Conservation (phyloP, 129 eudicot species). For the Smallanthus sonchifolius region DNA sequence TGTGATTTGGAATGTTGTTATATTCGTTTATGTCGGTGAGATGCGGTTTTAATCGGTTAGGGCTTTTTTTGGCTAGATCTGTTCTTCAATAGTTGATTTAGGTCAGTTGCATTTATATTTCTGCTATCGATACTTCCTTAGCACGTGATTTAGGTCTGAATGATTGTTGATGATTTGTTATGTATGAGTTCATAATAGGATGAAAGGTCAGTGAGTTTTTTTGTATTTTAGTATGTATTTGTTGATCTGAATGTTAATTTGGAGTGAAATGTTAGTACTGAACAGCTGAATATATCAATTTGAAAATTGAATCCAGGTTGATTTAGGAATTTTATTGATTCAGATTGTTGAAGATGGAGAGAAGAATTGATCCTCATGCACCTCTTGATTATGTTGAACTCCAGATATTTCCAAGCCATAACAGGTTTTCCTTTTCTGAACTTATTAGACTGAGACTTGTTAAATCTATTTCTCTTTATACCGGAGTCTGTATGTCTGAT, state of each 20-base stretch:
- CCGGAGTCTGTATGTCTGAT: background rate
- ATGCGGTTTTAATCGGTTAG: background rate
- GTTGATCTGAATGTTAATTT: constrained; percentile 15
- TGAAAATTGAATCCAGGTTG: background rate
- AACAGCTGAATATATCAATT: constrained; percentile 4
- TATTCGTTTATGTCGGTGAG: constrained; percentile 15
- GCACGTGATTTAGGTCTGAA: background rate
- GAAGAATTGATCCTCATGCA: constrained; percentile 59
- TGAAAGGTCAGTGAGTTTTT: constrained; percentile 1
- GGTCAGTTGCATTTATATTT: background rate
- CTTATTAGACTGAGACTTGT: background rate
- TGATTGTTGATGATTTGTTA: background rate
- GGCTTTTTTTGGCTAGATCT: constrained; percentile 41
- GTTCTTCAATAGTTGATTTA: constrained; percentile 10
- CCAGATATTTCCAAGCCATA: constrained; percentile 62
- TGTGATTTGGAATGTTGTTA: background rate
- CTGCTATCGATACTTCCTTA: background rate
- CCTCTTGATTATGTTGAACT: constrained; percentile 68
- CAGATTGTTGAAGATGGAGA: constrained; percentile 57
- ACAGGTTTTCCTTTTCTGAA: constrained; percentile 47
- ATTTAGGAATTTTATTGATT: constrained; percentile 1
- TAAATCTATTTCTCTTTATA: background rate
- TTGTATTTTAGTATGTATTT: background rate
- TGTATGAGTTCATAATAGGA: background rate
- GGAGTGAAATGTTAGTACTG: constrained; percentile 2